A percentile compares a stretch with the other conserved stretches of the same genome.
Conservation (phyloP, 2,329 filamentous ascomycete species). For the Neopestalotiopsis sp. region DNA sequence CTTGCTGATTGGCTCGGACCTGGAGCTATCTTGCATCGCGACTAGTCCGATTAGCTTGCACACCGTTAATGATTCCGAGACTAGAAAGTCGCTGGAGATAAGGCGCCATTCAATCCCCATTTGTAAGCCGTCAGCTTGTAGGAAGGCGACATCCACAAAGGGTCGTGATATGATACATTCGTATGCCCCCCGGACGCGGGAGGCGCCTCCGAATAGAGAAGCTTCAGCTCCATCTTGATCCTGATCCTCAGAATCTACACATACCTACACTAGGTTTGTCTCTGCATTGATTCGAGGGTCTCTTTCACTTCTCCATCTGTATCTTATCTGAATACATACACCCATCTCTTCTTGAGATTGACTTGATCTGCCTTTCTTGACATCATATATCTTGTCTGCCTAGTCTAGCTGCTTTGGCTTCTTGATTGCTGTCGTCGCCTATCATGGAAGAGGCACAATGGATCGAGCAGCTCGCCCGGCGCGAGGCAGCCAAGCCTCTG, state of each 20-base stretch:
- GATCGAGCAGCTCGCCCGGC: slow-evolving; percentile 13
- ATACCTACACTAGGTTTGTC: too few species aligned
- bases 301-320: background rate
- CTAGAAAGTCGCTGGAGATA: slow-evolving; percentile 15
- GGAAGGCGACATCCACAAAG: slow-evolving; percentile 8
- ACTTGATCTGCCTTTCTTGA: background rate
- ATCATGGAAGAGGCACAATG: slow-evolving; percentile 15
- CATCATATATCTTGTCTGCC: background rate
- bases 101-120: background rate
- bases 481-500: slow-evolving; percentile 36
- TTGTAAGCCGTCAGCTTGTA: slow-evolving; percentile 13
- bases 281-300: too few species aligned
- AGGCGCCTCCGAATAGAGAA: slow-evolving; percentile 4
- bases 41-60: slow-evolving; percentile 8
- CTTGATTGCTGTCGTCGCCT: background rate
- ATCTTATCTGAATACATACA: background rate
- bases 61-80: background rate
- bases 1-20: background rate
- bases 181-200: background rate
- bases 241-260: background rate
- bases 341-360: background rate
- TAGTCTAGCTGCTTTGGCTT: background rate
- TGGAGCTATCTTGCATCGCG: background rate
- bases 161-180: slow-evolving; percentile 2
- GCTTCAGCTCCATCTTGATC: background rate